These are phyloP conservation scores for Cicer yamashitae DNA, from an alignment of 306 rosid genomes.

Conservation along the genomic window DNA sequence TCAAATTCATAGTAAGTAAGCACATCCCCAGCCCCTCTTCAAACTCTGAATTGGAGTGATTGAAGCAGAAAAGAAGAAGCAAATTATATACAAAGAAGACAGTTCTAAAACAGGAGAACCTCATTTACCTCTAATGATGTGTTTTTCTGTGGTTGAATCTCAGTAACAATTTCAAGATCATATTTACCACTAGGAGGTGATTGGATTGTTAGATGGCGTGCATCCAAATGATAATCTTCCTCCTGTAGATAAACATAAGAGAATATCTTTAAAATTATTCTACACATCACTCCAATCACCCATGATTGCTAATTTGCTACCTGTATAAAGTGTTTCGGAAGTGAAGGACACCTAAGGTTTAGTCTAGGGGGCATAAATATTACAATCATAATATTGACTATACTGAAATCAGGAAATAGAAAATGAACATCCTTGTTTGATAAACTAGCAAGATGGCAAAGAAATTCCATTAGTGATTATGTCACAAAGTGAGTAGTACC, in stretches of 20 bases:
- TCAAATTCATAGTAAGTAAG: constrained; percentile 47
- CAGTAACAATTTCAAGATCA: constrained; percentile 77
- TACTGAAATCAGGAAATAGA: constrained; percentile 10
- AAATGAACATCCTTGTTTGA: constrained; percentile 31
- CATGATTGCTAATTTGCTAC: not conserved
- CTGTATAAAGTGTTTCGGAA: constrained; percentile 12
- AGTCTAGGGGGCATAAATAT: constrained; percentile 27
- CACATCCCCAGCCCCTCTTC: not conserved
- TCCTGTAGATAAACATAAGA: constrained; percentile 55
- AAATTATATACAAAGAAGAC: constrained; percentile 17
- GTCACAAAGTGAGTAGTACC: constrained; percentile 6
- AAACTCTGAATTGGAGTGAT: constrained; percentile 18
- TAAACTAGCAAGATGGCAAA: constrained; percentile 29
- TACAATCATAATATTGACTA: not conserved
- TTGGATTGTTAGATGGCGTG: constrained; percentile 70
- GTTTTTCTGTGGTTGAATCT: constrained; percentile 81
- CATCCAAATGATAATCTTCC: constrained; percentile 68
- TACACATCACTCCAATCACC: constrained; percentile 37
- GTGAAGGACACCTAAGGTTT: constrained; percentile 27
- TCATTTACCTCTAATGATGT: constrained; percentile 86
- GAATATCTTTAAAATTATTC: constrained; percentile 27
- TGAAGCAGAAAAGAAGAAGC: constrained; percentile 9
- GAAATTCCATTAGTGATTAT: constrained; percentile 25
- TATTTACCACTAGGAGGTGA: constrained; percentile 79
- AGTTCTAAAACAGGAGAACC: not conserved